Evolutionary conservation across 805 yeast genomes (phyloP).

Genomic region (Yamadazyma kitorensis): DNA sequence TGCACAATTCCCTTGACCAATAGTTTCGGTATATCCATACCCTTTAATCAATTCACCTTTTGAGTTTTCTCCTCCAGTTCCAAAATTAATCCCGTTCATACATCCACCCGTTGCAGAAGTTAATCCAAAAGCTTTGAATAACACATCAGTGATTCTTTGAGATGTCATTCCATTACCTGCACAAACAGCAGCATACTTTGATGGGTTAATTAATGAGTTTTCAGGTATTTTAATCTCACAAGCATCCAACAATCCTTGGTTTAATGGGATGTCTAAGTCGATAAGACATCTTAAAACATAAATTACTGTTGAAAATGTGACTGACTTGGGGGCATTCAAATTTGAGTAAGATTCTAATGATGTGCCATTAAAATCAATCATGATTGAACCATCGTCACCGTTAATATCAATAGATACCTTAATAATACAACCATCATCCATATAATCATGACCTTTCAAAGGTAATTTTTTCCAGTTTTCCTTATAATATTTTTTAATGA

Average conservation of each 20-base stretch:
- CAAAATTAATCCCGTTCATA: slow-evolving; percentile 20
- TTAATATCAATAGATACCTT: slow-evolving; percentile 17
- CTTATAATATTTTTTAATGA: slow-evolving; percentile 21
- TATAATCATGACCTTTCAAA: slow-evolving; percentile 15
- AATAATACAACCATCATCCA: slow-evolving; percentile 18
- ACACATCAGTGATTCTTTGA: slow-evolving; percentile 19
- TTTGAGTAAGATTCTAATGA: slow-evolving; percentile 30
- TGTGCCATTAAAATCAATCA: slow-evolving; percentile 26
- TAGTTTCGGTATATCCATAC: slow-evolving; percentile 16
- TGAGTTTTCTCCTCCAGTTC: slow-evolving; percentile 17
- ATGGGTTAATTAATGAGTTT: slow-evolving; percentile 16
- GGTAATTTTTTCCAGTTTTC: slow-evolving; percentile 41
- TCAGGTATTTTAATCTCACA: slow-evolving; percentile 16
- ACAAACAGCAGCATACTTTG: slow-evolving; percentile 18
- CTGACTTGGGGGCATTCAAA: slow-evolving; percentile 86
- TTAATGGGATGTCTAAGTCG: slow-evolving; percentile 81
- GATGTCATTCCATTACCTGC: slow-evolving; percentile 21
- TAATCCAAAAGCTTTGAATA: slow-evolving; percentile 21
- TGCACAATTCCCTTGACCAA: slow-evolving; percentile 20
- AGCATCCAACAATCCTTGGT: slow-evolving; percentile 31
- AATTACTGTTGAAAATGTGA: slow-evolving; percentile 80
- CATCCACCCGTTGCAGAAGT: slow-evolving; percentile 20
- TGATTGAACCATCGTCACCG: slow-evolving; percentile 18
- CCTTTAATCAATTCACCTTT: slow-evolving; percentile 17
- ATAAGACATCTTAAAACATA: slow-evolving; percentile 83